Evolutionary conservation across 306 rosid species (phyloP), one percentile per base, ranked within the genome.

Genomic region (Potentilla sterilis): DNA sequence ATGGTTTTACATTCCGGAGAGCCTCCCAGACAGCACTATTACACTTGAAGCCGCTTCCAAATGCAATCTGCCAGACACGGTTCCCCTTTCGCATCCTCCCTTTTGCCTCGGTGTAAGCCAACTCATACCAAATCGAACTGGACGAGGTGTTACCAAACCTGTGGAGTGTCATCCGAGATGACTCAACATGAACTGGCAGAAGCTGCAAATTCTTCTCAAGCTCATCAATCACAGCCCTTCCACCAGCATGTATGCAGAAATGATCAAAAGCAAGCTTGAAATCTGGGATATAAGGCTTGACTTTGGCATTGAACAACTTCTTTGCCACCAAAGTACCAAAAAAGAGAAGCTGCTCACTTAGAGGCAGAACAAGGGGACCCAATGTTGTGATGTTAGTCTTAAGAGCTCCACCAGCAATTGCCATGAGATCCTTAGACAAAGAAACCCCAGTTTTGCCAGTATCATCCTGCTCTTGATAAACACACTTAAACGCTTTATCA

Each of bases 21-120:
- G 93, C 96, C 57, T 85, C 68, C 96, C 96, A 88, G 10, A 88
- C 91, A 0, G 90, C 93, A 75, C 93, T 90, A 79, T 88, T 90
- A 69, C 40, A 37, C 40, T 37, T 37, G 40, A 37, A 37, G 40
- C 40, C 40, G 2, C 40, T 37, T 37, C 40, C 40, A 37, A 37
- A 37, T 37, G 40, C 40, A 37, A 37, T 37, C 40, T 37, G 40
- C 40, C 40, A 37, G 40, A 37, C 40, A 37, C 40, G 40, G 40
- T 37, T 37, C 40, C 40, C 40, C 40, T 37, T 37, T 37, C 5
- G 40, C 40, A 37, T 37, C 1, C 40, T 37, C 4, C 40, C 40
- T 37, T 37, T 37, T 37, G 4, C 40, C 40, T 37, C 40, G 40
- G 40, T 37, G 40, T 37, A 37, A 37, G 40, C 40, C 40, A 37